Percentiles rank a stretch among this genome's conserved stretches.
These are phyloP conservation scores for Rhizophora mangle DNA, from an alignment of 345 rosid genomes.

Conservation along the genomic window DNA sequence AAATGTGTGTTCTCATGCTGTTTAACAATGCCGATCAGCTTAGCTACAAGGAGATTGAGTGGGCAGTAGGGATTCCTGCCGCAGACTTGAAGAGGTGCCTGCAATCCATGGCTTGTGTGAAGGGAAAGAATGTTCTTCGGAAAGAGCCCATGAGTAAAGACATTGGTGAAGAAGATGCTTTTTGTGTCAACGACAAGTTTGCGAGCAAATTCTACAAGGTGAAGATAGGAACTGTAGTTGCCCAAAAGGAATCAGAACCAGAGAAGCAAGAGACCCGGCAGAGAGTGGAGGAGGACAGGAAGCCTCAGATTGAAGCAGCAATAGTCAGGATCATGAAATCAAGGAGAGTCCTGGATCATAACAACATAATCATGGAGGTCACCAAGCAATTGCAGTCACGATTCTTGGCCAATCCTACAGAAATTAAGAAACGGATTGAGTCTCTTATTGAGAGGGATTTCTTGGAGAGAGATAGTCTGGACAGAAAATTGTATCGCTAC, in stretches of 20 bases:
- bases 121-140: slow-evolving; percentile 84
- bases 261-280: slow-evolving; percentile 98
- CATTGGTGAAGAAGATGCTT: slow-evolving; percentile 77
- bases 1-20: slow-evolving; percentile 93
- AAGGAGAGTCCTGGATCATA: slow-evolving; percentile 88
- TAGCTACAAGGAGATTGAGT: slow-evolving; percentile 89
- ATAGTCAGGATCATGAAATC: slow-evolving; percentile 98
- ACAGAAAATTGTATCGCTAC: slow-evolving; percentile 88
- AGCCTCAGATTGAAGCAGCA: slow-evolving; percentile 98
- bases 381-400: slow-evolving; percentile 96
- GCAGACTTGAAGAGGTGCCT: slow-evolving; percentile 90
- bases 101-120: slow-evolving; percentile 91
- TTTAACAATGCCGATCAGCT: slow-evolving; percentile 80
- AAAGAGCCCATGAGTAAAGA: slow-evolving; percentile 99
- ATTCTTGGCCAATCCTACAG: slow-evolving; percentile 88
- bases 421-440: slow-evolving; percentile 96
- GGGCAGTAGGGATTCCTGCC: slow-evolving; percentile 81
- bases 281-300: slow-evolving; percentile 98
- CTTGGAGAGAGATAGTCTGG: slow-evolving; percentile 86
- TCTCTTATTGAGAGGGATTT: slow-evolving; percentile 94
- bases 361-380: slow-evolving; percentile 85
- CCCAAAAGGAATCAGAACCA: slow-evolving; percentile 95
- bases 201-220: slow-evolving; percentile 90
- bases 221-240: slow-evolving; percentile 98
- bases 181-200: slow-evolving; percentile 87